Evolutionary conservation across 345 rosid species (phyloP), one percentile per base, ranked within the genome.

Genomic region (Sonneratia alba): DNA sequence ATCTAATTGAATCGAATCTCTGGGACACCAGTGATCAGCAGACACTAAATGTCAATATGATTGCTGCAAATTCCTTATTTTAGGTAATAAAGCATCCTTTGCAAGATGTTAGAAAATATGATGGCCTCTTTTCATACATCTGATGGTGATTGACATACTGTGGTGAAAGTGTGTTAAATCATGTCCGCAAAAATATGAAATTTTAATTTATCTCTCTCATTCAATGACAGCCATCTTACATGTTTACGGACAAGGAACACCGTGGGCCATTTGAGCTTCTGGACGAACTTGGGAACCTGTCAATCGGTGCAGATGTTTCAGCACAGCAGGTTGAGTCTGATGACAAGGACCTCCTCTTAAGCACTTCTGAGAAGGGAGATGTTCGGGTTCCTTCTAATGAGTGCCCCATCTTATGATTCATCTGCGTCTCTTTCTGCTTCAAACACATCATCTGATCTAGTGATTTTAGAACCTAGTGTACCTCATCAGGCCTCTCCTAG

Each of bases 171-270:
- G 21, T 56, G 62, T 57, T 57, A 22, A 57, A 7, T 22, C 34
- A 22, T 53, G 59, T 53, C 59, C 18, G 18, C 59, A 53, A 16
- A 53, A 16, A 18, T 53, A 6, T 53, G 22, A 16, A 11, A 32
- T 24, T 70, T 22, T 68, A 24, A 62, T n/a, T 65, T 77, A 40
- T 78, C 71, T 49, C 69, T 38, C 32, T 70, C 51, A 18, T 36
- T 75, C 49, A 75, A 38, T 77, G 79, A 92, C 90, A 92, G 99
- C 97, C 97, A 15, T 95, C 97, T 37, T 95, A 92, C 83, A 95
- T 95, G 96, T 95, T 95, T 83, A 95, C 97, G 0, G 96, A 91
- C 79, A 89, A 87, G 79, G 99, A 92, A 81, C 96, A 92, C 72
- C 87, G 92, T 57, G 97, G 96, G 47, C 96, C 97, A 71, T 92